Evolutionary conservation across 2,329 filamentous ascomycete species (phyloP), one percentile per base, ranked within the genome.

Genomic region (Cordyceps cicadae): DNA sequence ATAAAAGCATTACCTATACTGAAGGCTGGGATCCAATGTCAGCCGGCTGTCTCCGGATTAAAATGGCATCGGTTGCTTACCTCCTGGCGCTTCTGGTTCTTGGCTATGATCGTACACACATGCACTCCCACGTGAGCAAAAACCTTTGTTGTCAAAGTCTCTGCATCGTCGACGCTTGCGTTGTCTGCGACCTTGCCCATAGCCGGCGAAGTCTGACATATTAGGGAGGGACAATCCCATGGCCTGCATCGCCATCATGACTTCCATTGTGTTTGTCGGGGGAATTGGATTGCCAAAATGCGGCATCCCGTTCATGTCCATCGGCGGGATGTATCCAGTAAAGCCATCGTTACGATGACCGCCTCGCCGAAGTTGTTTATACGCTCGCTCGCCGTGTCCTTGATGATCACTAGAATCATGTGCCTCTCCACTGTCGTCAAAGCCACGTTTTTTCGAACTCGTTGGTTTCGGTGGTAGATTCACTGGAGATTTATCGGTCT

Each of bases 91-190:
- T n/a, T 74, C 72, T 34, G 76, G 76, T 63, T 84, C 79, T 55
- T 79, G 77, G 9, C 82, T 84, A 69, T 93, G 89, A 66, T 90
- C 85, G 66, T 83, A 91, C 45, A 78, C 80, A 72, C 89, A 92
- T 24, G 79, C 81, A 66, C 78, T 83, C 3, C 88, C 87, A 45
- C 85, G 76, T 6, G 84, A 80, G 68, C 89, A 92, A 67, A 82
- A 90, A 0, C 89, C 89, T 66, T 89, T 89, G 1, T 76, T 82
- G 62, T 90, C 87, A 66, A 88, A 91, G 70, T 90, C 86, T 61
- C 82, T 79, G 68, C 89, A 92, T 62, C 83, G 78, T 61, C 78
- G 72, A 64, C 73, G 76, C 54, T 71, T 75, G 61, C 74, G 74
- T 45, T 68, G 69, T 46, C 70, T 67, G 14, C 59, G 62, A n/a